Base-by-base conservation (phyloP, 495 filamentous ascomycete species). In the Lasiosphaeriaceae sp. region DNA sequence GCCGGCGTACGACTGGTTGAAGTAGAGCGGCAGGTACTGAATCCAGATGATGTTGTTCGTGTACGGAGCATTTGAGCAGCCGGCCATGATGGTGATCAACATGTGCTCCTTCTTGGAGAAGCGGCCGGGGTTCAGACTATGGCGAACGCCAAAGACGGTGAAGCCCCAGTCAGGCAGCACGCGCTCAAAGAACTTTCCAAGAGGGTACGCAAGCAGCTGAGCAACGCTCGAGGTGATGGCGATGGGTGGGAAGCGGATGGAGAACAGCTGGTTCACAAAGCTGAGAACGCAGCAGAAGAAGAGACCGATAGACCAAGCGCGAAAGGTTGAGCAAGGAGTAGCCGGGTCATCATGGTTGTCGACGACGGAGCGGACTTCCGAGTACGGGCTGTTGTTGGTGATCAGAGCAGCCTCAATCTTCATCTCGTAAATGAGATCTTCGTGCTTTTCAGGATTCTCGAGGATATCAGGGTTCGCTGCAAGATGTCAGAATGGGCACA, bases 101-200 rank as follows among this genome's bases (percentile, higher is more conserved):
- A 75, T 75, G 65, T 80, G 77, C 51, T 80, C 77, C 53, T 80
- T 80, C 34, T 68, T 67, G 47, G 69, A 74, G 57, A 77, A 80
- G 39, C 66, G 75, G n/a, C 74, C 76, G 0, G 77, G 76, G 59
- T 80, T 80, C n/a, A 74, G 56, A 54, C 63, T 67, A 48, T 72
- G 67, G 12, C 71, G 61, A 2, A 31, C 60, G 23, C 70, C 70
- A 19, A 51, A 69, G 46, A 73, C 49, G n/a, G 70, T 73, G 37
- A 74, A 58, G 51, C 72, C 72, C 44, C 48, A 53, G 47, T 74
- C 72, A 0, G 72, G 72, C n/a, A 74, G 61, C 8, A 61, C 16
- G 26, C 56, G 64, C 45, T 71, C 70, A 35, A 57, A 57, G 47
- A 60, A 47, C 60, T 70, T 74, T 52, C 72, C 72, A 11, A 74